Conservation (phyloP, 2,329 filamentous ascomycete species). For the Gaeumannomyces sp. region DNA sequence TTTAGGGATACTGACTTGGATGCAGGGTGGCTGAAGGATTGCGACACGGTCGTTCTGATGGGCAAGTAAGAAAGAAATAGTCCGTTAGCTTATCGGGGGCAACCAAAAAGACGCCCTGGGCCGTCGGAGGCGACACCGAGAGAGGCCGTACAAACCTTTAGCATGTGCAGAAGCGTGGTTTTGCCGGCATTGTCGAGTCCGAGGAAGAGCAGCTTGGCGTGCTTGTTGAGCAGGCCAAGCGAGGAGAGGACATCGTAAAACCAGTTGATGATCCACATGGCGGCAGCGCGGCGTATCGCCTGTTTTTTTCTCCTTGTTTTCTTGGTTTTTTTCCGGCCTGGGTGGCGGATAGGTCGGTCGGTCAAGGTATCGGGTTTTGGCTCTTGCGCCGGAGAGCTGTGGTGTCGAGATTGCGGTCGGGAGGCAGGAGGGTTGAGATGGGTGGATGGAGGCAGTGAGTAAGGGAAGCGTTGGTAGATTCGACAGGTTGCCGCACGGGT, state of each 20-base stretch:
- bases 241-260: slow-evolving; percentile 89
- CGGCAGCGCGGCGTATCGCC: slow-evolving; percentile 21
- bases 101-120: background rate
- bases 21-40: slow-evolving; percentile 83
- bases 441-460: background rate
- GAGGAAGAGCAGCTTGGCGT: slow-evolving; percentile 89
- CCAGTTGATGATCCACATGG: slow-evolving; percentile 95
- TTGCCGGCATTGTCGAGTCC: slow-evolving; percentile 93
- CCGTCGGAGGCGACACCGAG: background rate
- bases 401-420: background rate
- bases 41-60: slow-evolving; percentile 83
- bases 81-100: slow-evolving; percentile 9
- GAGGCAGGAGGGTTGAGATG: background rate
- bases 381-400: background rate
- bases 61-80: slow-evolving; percentile 1
- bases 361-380: background rate
- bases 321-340: background rate
- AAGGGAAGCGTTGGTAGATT: background rate
- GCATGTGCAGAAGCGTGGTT: slow-evolving; percentile 89
- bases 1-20: slow-evolving; percentile 59
- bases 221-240: slow-evolving; percentile 87
- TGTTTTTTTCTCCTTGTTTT: background rate
- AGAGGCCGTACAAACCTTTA: slow-evolving; percentile 60
- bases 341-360: background rate
- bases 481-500: background rate